Evolutionary conservation across 768 basidiomycete genomes (phyloP).

Genomic region (Sporobolomyces phaffii): DNA sequence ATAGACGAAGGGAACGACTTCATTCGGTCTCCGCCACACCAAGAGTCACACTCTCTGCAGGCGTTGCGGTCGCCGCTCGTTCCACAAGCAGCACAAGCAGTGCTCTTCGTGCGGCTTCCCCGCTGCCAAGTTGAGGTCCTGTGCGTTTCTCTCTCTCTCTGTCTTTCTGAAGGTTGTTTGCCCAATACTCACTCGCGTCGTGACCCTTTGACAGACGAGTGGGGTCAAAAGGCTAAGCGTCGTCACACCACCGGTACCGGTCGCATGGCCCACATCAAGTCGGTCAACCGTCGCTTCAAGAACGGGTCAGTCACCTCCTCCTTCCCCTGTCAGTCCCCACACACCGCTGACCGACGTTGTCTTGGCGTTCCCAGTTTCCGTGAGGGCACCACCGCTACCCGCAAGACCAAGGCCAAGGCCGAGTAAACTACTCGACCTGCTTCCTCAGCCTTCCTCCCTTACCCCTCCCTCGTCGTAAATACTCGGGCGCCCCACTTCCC

Average conservation of each 20-base stretch:
- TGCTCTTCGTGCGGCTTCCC: slow-evolving; percentile 97
- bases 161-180: neutral
- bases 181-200: no score
- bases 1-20: slow-evolving; percentile 41
- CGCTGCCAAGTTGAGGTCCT: slow-evolving; percentile 86
- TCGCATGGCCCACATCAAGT: slow-evolving; percentile 87
- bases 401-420: slow-evolving; percentile 62
- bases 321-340: neutral
- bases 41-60: slow-evolving; percentile 63
- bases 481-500: neutral
- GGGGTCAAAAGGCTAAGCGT: slow-evolving; percentile 98
- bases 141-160: slow-evolving; percentile 17
- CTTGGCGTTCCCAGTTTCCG: slow-evolving; percentile 49
- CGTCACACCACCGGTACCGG: slow-evolving; percentile 99
- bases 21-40: slow-evolving; percentile 45
- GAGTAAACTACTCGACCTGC: slow-evolving; percentile 34
- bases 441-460: neutral
- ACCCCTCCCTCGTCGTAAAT: neutral
- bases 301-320: slow-evolving; percentile 65
- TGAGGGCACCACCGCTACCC: slow-evolving; percentile 86
- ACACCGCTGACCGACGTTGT: no score
- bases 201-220: slow-evolving; percentile 58
- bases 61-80: slow-evolving; percentile 88
- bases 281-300: slow-evolving; percentile 92
- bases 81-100: slow-evolving; percentile 98